Conservation (phyloP, 2,329 filamentous ascomycete species). For the Raffaelea deltoideospora region DNA sequence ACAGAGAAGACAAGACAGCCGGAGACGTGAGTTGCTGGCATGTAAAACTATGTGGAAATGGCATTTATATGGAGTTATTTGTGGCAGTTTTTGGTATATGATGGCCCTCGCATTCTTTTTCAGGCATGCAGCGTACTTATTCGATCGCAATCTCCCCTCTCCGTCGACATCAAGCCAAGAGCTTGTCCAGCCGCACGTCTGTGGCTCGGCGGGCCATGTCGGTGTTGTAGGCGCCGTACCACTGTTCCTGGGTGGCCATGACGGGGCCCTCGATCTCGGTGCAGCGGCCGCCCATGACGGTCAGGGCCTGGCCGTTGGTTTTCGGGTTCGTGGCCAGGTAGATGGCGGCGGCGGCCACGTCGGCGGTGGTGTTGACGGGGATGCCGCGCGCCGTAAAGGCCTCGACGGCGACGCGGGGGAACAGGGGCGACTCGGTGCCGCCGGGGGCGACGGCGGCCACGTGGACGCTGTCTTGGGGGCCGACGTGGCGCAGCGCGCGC, state of each 20-base stretch:
- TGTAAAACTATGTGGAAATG: too few relatives aligned
- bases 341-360: not conserved
- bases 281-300: not conserved
- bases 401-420: not conserved
- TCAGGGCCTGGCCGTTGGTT: not conserved
- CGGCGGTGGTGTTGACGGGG: not conserved
- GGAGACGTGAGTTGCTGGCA: too few relatives aligned
- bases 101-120: too few relatives aligned
- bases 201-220: not conserved
- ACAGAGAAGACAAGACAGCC: too few relatives aligned
- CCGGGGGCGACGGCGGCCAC: constrained; percentile 16
- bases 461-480: constrained; percentile 14
- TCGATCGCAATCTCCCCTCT: too few relatives aligned
- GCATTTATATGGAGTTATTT: too few relatives aligned
- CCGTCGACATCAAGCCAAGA: too few relatives aligned
- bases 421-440: not conserved
- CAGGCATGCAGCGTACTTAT: too few relatives aligned
- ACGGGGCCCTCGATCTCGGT: not conserved
- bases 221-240: not conserved
- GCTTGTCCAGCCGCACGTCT: not conserved
- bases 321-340: not conserved
- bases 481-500: constrained; percentile 15
- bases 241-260: not conserved
- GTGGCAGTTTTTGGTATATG: too few relatives aligned
- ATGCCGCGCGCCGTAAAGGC: not conserved